phyloP scores from a whole-genome alignment of 345 rosid genomes.

The Aegle marmelos region DNA sequence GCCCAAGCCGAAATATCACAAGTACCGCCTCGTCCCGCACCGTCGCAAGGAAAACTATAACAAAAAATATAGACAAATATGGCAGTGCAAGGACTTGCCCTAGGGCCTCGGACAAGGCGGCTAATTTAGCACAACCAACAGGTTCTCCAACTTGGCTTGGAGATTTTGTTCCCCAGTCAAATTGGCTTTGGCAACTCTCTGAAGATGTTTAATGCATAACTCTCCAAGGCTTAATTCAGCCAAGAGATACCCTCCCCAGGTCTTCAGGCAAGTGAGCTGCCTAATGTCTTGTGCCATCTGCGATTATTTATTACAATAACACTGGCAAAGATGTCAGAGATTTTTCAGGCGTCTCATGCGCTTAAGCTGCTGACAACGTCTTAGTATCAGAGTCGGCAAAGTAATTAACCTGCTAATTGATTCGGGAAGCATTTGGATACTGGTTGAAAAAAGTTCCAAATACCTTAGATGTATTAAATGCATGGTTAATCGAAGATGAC shows the following conservation, averaged over 20 bases:
- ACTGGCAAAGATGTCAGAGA: background rate
- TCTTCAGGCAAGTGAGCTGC: conserved; percentile 1
- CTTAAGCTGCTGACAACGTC: background rate
- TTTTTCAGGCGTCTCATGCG: background rate
- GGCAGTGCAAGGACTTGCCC: background rate
- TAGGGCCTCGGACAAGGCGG: conserved; percentile 5
- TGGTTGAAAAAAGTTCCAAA: background rate
- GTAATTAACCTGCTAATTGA: background rate
- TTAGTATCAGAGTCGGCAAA: conserved; percentile 7
- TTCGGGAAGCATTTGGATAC: background rate
- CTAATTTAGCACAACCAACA: background rate
- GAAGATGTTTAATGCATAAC: background rate
- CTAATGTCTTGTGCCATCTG: conserved; percentile 12
- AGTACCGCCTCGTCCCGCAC: too few relatives aligned
- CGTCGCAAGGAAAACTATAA: too few relatives aligned
- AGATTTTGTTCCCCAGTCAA: conserved; percentile 15
- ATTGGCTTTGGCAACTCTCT: conserved; percentile 17
- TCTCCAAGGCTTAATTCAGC: conserved; percentile 12
- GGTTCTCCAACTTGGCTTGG: background rate
- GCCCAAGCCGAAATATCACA: too few relatives aligned
- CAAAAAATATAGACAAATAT: too few relatives aligned
- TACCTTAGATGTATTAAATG: background rate
- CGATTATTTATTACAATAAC: background rate
- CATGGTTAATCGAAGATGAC: background rate
- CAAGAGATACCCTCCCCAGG: background rate